A percentile compares a stretch with the other conserved stretches of the same genome.
These are phyloP conservation scores for Phaeosphaeriaceae sp. DNA, from an alignment of 2,329 filamentous ascomycete species.

Conservation along the genomic window DNA sequence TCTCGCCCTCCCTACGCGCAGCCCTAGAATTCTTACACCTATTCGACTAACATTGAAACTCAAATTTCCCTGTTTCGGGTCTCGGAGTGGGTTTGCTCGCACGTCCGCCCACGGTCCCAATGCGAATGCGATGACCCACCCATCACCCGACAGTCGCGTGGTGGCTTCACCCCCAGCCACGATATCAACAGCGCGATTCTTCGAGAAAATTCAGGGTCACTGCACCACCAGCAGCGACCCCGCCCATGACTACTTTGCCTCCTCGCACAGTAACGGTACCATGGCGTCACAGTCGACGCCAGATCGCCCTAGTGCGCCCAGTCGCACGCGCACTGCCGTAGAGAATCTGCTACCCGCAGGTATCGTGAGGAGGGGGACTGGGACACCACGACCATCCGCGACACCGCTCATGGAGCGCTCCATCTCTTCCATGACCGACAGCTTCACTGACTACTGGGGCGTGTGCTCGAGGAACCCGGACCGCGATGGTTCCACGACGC, in stretches of 20 bases:
- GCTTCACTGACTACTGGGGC: conserved; percentile 41
- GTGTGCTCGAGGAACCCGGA: conserved; percentile 19
- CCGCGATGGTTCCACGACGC: conserved; percentile 15
- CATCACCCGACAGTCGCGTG: background rate
- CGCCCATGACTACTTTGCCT: background rate
- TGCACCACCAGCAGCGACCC: background rate
- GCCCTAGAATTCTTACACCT: background rate
- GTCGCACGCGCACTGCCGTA: conserved; percentile 29
- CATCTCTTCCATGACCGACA: conserved; percentile 44
- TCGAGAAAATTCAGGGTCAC: background rate
- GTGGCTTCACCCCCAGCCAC: background rate
- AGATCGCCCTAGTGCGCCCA: conserved; percentile 23
- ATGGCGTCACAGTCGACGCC: conserved; percentile 18
- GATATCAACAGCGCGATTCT: background rate
- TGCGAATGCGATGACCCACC: background rate
- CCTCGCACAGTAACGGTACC: background rate
- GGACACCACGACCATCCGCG: conserved; percentile 24
- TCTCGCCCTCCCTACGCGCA: background rate
- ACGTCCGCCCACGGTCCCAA: background rate
- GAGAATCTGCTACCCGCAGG: conserved; percentile 39
- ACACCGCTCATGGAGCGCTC: conserved; percentile 40
- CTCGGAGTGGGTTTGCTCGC: background rate
- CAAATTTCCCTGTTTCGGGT: background rate
- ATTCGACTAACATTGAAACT: background rate
- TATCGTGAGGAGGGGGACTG: conserved; percentile 30